Evolutionary conservation across 495 filamentous ascomycete species (phyloP), one percentile per base, ranked within the genome.

Genomic region (Talaromyces proteolyticus): DNA sequence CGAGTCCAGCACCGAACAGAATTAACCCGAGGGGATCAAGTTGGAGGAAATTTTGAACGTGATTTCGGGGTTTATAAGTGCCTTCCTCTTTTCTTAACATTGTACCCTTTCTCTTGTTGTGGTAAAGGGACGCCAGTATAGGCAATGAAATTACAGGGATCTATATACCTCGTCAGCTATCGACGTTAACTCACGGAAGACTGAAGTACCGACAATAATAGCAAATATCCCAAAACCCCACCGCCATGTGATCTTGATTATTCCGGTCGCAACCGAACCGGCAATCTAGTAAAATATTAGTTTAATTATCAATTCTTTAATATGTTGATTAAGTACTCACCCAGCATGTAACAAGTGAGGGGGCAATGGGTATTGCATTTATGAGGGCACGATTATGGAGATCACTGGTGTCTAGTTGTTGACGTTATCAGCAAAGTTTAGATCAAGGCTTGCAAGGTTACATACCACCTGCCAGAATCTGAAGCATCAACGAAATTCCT

Each of bases 401-500:
- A 18, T 45, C 43, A 26, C 43, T 45, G 43, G 43, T 45, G 43
- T 45, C 43, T 45, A 24, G 18, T 17, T 16, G n/a, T 26, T 6
- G 14, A 26, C 12, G 17, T 24, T 7, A 14, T 45, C 18, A 45
- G 43, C 19, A 20, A 29, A n/a, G 22, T 34, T 18, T 5, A 16
- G 22, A 26, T 11, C 43, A 26, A 26, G 23, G 3, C 22, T 29
- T 29, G 43, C 20, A 34, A 26, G 12, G 12, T 26, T n/a, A 45
- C 43, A 18, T 29, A 45, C 43, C 43, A 14, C 43, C 43, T 16
- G 43, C 43, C 8, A 45, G 23, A n/a, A 45, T 45, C 23, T 45
- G 43, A 45, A 45, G 43, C 43, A 45, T 45, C 43, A 45, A 26
- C 4, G 43, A 45, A n/a, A 45, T 45, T 45, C 43, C 43, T 45